Evolutionary conservation across 148 eudicot species (phyloP).

Genomic region (Gaultheria prostrata): DNA sequence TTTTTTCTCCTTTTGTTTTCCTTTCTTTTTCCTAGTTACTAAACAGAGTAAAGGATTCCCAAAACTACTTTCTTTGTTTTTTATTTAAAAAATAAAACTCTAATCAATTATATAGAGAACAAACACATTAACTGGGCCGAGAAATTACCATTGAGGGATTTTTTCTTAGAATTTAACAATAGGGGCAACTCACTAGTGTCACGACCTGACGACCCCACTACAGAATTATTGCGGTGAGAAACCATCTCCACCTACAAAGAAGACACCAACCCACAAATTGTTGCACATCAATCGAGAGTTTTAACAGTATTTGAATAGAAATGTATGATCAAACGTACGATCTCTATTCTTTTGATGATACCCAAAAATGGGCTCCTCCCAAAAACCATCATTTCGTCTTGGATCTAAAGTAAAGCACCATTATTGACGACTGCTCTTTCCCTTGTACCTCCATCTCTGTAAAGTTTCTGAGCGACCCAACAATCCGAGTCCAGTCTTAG

Average conservation of each 20-base stretch:
- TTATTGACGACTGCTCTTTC: constrained; percentile 1
- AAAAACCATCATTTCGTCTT: constrained; percentile 22
- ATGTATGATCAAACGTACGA: not conserved
- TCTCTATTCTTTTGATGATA: not conserved
- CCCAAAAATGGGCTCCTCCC: constrained; percentile 9
- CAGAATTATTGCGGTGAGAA: not conserved
- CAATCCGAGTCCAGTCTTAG: not conserved
- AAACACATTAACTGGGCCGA: too few relatives aligned
- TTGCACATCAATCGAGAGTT: not conserved
- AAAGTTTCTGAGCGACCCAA: not conserved
- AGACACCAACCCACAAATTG: not conserved
- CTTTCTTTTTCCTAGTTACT: too few relatives aligned
- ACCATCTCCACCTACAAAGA: not conserved
- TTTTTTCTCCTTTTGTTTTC: too few relatives aligned
- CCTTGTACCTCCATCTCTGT: constrained; percentile 8
- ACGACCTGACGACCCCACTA: not conserved
- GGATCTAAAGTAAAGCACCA: constrained; percentile 21
- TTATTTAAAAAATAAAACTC: too few relatives aligned
- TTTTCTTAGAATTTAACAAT: too few relatives aligned
- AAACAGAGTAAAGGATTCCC: too few relatives aligned
- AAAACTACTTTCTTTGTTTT: too few relatives aligned
- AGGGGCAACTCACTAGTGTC: too few relatives aligned
- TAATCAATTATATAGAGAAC: too few relatives aligned
- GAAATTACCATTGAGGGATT: too few relatives aligned
- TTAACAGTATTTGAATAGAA: not conserved